phyloP scores from a whole-genome alignment of 495 filamentous ascomycete genomes.

The Amniculicola lignicola region DNA sequence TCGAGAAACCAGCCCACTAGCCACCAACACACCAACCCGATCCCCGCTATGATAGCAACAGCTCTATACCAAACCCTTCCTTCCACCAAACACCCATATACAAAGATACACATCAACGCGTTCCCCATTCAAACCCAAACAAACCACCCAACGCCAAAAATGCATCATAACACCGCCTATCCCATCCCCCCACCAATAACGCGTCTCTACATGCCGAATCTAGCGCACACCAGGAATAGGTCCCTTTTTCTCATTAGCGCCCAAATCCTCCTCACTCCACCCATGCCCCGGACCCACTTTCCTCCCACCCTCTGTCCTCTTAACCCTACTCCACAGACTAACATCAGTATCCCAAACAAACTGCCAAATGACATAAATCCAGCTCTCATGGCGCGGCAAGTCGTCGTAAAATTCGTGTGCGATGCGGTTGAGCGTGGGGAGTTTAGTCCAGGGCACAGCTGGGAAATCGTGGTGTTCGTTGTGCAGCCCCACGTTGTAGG shows the following conservation, averaged over 20 bases:
- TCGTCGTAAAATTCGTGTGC: conserved; percentile 90
- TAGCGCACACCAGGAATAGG: conserved; percentile 37
- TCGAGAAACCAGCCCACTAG: too few species aligned
- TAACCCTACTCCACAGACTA: conserved; percentile 87
- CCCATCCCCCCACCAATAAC: too few species aligned
- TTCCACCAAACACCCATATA: too few species aligned
- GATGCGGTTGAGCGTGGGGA: conserved; percentile 71
- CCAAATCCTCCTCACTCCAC: conserved; percentile 55
- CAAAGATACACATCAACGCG: too few species aligned
- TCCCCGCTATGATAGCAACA: too few species aligned
- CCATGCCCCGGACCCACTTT: conserved; percentile 51
- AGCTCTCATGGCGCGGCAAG: conserved; percentile 82
- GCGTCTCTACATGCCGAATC: too few species aligned
- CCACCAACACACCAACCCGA: too few species aligned
- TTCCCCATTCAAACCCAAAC: too few species aligned
- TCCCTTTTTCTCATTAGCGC: conserved; percentile 36
- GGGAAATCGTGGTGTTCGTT: conserved; percentile 99
- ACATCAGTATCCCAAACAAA: conserved; percentile 89
- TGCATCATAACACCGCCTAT: too few species aligned
- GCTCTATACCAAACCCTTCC: too few species aligned
- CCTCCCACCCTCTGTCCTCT: conserved; percentile 79
- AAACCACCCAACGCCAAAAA: too few species aligned
- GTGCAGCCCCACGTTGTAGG: conserved; percentile 95
- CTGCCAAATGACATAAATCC: conserved; percentile 89
- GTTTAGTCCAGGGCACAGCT: conserved; percentile 86